Evolutionary conservation across 495 filamentous ascomycete genomes (phyloP).

Genomic region (Massariosphaeria phaeospora): DNA sequence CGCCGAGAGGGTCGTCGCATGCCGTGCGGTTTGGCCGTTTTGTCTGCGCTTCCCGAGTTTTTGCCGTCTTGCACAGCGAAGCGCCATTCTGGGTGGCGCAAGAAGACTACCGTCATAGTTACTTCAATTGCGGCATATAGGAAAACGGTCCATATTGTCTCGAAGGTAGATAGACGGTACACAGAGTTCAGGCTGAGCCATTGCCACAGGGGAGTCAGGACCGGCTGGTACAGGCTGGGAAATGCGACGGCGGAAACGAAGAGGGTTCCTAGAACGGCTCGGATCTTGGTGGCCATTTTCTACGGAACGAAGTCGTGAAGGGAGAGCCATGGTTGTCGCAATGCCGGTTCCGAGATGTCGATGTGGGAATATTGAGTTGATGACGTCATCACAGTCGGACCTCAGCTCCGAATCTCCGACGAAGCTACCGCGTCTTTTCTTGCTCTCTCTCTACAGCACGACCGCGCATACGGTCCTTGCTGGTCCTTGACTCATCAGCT

Average conservation of each 20-base stretch:
- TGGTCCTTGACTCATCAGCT: background rate
- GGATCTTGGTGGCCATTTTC: conserved; percentile 15
- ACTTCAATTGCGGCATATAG: conserved; percentile 36
- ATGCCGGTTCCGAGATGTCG: too few species aligned
- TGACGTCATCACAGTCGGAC: too few species aligned
- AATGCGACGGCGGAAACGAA: background rate
- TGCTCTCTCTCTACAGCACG: too few species aligned
- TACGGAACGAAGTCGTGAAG: too few species aligned
- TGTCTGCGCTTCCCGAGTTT: too few species aligned
- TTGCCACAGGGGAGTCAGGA: background rate
- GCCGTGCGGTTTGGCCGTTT: conserved; percentile 20
- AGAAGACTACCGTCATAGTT: conserved; percentile 28
- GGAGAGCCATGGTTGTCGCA: too few species aligned
- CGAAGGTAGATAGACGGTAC: conserved; percentile 36
- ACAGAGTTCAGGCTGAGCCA: conserved; percentile 29
- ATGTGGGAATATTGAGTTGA: too few species aligned
- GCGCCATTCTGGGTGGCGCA: conserved; percentile 32
- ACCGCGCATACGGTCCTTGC: too few species aligned
- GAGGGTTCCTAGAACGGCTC: conserved; percentile 13
- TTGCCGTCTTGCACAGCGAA: conserved; percentile 5
- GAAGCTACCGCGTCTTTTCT: too few species aligned
- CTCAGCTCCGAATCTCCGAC: too few species aligned
- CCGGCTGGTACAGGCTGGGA: background rate
- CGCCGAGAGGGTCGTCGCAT: conserved; percentile 36
- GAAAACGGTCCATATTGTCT: conserved; percentile 38